Evolutionary conservation across 495 filamentous ascomycete species (phyloP), one percentile per base, ranked within the genome.

Genomic region (Penicillium malachiteum): DNA sequence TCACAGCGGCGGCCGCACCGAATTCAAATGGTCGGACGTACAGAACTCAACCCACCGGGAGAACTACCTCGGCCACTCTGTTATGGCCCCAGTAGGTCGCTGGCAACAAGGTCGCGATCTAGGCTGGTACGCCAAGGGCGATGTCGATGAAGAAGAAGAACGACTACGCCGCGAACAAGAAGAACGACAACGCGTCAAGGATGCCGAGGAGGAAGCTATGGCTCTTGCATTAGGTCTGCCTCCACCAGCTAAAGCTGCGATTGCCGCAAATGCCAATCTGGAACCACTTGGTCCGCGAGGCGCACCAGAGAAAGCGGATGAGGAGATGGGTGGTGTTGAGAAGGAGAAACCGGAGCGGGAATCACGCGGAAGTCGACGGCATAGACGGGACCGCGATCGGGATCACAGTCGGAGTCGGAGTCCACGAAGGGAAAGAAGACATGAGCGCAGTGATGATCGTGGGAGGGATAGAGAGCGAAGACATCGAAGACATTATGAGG

Each of bases 21-120:
- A 95, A 69, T 97, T 98, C 81, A 90, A 86, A 75, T 97, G 94
- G 94, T 88, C 92, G 58, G 90, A 96, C 64, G 94, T 98, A 66
- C 87, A 92, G 62, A 82, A 80, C 48, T 92, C 91, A 38, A 72
- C 80, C 39, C 92, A 97, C 63, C 90, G 94, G 62, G 93, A 98
- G 68, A 97, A 98, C 71, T 98, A 98, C 70, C 87, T 98, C 0
- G 94, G 95, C 40, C 94, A 98, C 70, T 95, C 90, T 18, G 67
- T 98, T 48, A 98, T 95, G 84, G 94, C 94, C 5, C 83, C 94
- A 0, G 95, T 97, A 10, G 94, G 94, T 10, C 89, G 94, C 47
- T 98, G 95, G 94, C 92, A 96, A 61, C 89, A 94, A 59, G 84
- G 84, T n/a, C 83, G 82, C 52, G 93, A 98, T 60, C 76, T 97